phyloP scores from a whole-genome alignment of 305 asterid species.

The Coffea humblotiana region DNA sequence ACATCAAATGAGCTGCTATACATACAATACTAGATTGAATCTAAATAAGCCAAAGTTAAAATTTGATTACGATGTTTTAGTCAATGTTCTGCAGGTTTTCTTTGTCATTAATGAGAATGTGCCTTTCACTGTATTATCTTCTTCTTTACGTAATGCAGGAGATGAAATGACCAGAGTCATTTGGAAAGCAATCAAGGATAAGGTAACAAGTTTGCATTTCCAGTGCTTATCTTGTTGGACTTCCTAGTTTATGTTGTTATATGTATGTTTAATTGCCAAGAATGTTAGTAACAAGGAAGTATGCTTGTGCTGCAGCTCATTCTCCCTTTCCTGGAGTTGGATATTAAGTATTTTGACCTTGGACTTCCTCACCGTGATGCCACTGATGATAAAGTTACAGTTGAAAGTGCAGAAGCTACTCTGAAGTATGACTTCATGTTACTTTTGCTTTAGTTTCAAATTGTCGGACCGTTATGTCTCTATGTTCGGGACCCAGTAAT shows the following conservation, averaged over 20 bases:
- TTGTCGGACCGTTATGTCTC: background rate
- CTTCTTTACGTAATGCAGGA: conserved; percentile 42
- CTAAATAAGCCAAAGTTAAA: background rate
- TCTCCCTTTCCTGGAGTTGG: conserved; percentile 92
- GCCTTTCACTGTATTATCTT: background rate
- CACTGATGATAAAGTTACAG: conserved; percentile 89
- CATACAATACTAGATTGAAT: background rate
- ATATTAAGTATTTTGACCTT: conserved; percentile 88
- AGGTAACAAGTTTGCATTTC: conserved; percentile 42
- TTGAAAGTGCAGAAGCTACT: conserved; percentile 97
- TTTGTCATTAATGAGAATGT: background rate
- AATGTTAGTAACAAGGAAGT: conserved; percentile 7
- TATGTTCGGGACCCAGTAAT: background rate
- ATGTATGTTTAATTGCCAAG: conserved; percentile 7
- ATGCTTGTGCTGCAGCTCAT: conserved; percentile 56
- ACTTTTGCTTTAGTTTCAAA: background rate
- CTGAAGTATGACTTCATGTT: conserved; percentile 59
- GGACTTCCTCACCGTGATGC: conserved; percentile 90
- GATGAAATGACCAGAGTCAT: conserved; percentile 98
- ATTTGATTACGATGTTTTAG: background rate
- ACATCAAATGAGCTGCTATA: background rate
- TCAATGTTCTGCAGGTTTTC: background rate
- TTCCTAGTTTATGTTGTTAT: background rate
- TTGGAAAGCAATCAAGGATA: conserved; percentile 88
- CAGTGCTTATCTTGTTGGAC: background rate